Evolutionary conservation across 2,329 filamentous ascomycete species (phyloP).

Genomic region (Neonectria faginata): DNA sequence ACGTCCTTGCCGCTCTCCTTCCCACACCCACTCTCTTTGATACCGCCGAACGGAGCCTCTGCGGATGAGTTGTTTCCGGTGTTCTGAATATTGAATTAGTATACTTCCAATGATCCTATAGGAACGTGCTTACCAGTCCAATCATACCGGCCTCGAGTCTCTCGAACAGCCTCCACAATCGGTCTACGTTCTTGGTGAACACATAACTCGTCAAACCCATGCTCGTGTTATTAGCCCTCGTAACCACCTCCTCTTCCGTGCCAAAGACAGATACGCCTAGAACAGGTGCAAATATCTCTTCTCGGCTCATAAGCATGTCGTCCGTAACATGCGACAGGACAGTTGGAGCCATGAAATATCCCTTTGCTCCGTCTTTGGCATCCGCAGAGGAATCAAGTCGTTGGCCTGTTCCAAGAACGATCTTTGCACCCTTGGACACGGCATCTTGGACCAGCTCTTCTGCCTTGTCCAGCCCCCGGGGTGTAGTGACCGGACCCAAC

Average conservation of each 20-base stretch:
- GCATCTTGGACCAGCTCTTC: conserved; percentile 69
- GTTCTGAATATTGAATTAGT: conserved; percentile 45
- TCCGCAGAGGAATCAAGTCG: conserved; percentile 48
- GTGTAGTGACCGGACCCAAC: conserved; percentile 52
- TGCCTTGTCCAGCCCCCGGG: conserved; percentile 50
- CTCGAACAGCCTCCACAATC: conserved; percentile 58
- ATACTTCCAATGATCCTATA: too few relatives aligned
- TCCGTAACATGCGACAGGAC: conserved; percentile 74
- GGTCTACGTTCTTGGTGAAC: conserved; percentile 64
- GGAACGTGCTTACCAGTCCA: conserved; percentile 48
- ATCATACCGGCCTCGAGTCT: conserved; percentile 60
- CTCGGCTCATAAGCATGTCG: conserved; percentile 73
- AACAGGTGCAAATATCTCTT: conserved; percentile 80
- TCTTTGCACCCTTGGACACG: conserved; percentile 68
- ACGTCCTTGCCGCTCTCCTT: conserved; percentile 62
- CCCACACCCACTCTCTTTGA: conserved; percentile 61
- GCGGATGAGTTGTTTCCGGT: conserved; percentile 56
- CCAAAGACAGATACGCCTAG: conserved; percentile 77
- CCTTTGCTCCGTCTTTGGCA: conserved; percentile 55
- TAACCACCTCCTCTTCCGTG: conserved; percentile 76
- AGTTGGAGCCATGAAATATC: conserved; percentile 77
- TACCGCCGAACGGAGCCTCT: conserved; percentile 61
- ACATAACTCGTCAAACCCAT: conserved; percentile 81
- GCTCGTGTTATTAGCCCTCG: conserved; percentile 72
- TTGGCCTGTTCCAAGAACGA: conserved; percentile 65